These are phyloP conservation scores for Termitomyces sp. DNA, from an alignment of 768 basidiomycete genomes.

Conservation along the genomic window DNA sequence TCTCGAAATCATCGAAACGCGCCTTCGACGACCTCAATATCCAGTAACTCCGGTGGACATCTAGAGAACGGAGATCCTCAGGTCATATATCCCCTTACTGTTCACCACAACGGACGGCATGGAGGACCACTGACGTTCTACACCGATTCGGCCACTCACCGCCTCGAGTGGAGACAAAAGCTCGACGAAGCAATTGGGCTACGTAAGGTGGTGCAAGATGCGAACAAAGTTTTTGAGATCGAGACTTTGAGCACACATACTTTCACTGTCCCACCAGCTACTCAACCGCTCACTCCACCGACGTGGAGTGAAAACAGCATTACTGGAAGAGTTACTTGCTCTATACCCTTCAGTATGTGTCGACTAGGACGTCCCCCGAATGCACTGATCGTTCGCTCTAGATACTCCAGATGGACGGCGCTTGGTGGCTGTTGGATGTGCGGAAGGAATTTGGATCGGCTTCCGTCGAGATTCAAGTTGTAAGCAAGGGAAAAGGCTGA, in stretches of 20 bases:
- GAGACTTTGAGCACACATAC: constrained; percentile 86
- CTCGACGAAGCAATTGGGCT: constrained; percentile 86
- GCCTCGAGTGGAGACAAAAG: constrained; percentile 86
- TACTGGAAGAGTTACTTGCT: constrained; percentile 87
- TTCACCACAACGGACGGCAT: constrained; percentile 82
- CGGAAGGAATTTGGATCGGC: constrained; percentile 94
- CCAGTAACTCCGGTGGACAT: constrained; percentile 16
- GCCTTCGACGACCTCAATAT: constrained; percentile 12
- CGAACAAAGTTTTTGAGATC: constrained; percentile 93
- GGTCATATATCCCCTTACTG: constrained; percentile 77
- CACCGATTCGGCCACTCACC: constrained; percentile 65
- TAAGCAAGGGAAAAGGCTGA: constrained; percentile 28
- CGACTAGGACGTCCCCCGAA: constrained; percentile 5
- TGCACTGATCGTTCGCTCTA: constrained; percentile 29
- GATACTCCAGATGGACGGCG: constrained; percentile 77
- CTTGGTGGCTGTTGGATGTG: constrained; percentile 85
- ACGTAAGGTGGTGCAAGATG: constrained; percentile 83
- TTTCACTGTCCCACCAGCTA: constrained; percentile 67
- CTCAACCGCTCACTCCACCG: constrained; percentile 36
- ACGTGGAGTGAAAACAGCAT: constrained; percentile 71
- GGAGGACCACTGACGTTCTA: constrained; percentile 83
- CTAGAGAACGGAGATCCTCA: constrained; percentile 58
- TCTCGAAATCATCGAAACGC: constrained; percentile 54
- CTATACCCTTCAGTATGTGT: constrained; percentile 79
- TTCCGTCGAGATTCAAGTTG: constrained; percentile 83